phyloP scores from a whole-genome alignment of 208 protist species.

The Leishmania mexicana region DNA sequence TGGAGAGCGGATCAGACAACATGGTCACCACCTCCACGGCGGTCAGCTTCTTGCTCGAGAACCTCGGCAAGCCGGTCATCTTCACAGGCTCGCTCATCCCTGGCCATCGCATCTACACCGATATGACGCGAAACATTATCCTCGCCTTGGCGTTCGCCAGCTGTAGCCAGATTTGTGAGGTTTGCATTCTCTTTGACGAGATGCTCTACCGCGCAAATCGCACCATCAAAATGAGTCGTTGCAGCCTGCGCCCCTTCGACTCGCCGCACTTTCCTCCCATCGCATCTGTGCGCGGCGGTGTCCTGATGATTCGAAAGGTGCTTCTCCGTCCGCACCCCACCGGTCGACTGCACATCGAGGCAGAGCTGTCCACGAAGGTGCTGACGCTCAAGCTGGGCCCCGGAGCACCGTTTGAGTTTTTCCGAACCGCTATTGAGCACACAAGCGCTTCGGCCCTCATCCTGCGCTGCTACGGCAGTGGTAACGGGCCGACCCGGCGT shows the following conservation, averaged over 20 bases:
- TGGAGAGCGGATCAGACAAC: conserved; percentile 96
- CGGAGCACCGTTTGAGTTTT: conserved; percentile 47
- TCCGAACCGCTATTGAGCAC: conserved; percentile 26
- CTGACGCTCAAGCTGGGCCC: conserved; percentile 79
- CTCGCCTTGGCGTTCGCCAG: conserved; percentile 85
- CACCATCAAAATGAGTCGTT: conserved; percentile 77
- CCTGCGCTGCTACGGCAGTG: conserved; percentile 92
- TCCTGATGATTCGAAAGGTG: conserved; percentile 48
- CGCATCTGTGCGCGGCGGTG: conserved; percentile 60
- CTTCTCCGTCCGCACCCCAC: conserved; percentile 54
- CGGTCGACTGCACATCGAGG: conserved; percentile 55
- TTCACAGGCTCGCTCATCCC: conserved; percentile 96
- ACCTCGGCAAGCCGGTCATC: conserved; percentile 96
- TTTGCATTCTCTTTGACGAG: conserved; percentile 96
- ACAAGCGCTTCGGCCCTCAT: conserved; percentile 82
- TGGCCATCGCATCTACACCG: conserved; percentile 83
- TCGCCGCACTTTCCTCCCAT: conserved; percentile 92
- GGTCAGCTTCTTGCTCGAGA: conserved; percentile 97
- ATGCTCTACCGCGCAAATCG: conserved; percentile 94
- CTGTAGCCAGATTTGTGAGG: conserved; percentile 90
- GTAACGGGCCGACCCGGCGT: conserved; percentile 87
- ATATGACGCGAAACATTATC: conserved; percentile 89
- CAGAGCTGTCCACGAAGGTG: conserved; percentile 50
- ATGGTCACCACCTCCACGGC: conserved; percentile 95
- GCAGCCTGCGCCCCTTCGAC: conserved; percentile 89